These are phyloP conservation scores for Castanospermum australe DNA, from an alignment of 306 rosid genomes.

Conservation along the genomic window DNA sequence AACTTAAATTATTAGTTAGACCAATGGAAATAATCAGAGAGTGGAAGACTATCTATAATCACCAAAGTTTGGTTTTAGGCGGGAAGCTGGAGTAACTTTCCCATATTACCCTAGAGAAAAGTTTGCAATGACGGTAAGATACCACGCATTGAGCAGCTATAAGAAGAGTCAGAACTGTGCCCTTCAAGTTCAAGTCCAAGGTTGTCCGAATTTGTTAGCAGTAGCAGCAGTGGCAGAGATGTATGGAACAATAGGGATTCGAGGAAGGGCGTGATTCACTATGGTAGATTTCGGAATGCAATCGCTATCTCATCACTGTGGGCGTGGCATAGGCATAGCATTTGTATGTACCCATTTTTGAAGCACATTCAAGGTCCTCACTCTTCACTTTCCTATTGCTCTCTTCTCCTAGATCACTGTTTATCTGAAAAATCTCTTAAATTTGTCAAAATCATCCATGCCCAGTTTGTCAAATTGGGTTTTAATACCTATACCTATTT, in stretches of 20 bases:
- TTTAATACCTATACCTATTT: conserved; percentile 60
- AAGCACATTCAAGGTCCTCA: conserved; percentile 47
- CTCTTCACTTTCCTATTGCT: conserved; percentile 48
- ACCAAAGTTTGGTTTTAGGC: too few relatives aligned
- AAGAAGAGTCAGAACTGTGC: neutral
- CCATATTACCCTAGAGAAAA: neutral
- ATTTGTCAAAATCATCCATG: conserved; percentile 50
- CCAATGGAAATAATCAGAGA: too few relatives aligned
- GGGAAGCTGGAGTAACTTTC: neutral
- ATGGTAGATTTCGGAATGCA: neutral
- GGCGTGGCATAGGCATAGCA: neutral
- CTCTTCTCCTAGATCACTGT: conserved; percentile 47
- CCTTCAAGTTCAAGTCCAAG: neutral
- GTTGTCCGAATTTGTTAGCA: neutral
- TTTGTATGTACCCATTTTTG: conserved; percentile 61
- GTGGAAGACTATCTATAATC: too few relatives aligned
- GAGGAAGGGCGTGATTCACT: neutral
- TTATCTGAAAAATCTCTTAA: conserved; percentile 40
- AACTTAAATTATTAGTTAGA: too few relatives aligned
- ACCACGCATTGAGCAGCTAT: neutral
- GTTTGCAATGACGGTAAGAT: neutral
- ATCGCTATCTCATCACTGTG: neutral
- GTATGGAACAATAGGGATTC: too few relatives aligned
- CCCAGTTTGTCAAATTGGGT: conserved; percentile 69
- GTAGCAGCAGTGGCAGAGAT: neutral